A percentile compares a stretch with the other conserved stretches of the same genome.
phyloP scores from a whole-genome alignment of 2,329 filamentous ascomycete genomes.

The Emydomyces testavorans region DNA sequence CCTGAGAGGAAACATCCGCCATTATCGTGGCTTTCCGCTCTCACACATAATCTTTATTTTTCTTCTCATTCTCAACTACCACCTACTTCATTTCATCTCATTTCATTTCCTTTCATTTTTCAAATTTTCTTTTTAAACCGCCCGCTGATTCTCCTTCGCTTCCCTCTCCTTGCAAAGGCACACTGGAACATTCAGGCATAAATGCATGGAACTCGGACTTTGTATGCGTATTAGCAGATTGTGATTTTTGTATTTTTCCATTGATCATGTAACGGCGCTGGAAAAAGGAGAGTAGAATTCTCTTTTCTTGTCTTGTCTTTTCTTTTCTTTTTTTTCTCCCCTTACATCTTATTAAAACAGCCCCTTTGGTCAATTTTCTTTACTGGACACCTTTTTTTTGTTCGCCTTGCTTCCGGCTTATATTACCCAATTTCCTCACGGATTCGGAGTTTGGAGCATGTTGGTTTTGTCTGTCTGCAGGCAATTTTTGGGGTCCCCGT shows the following conservation, averaged over 20 bases:
- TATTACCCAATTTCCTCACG: too few relatives aligned
- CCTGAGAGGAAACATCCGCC: neutral
- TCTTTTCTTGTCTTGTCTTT: neutral
- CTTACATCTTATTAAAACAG: neutral
- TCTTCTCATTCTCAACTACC: neutral
- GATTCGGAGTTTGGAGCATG: too few relatives aligned
- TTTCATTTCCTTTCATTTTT: too few relatives aligned
- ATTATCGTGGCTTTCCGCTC: neutral
- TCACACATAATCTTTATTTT: neutral
- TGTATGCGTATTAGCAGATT: neutral
- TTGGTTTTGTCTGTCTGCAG: too few relatives aligned
- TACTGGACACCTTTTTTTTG: too few relatives aligned
- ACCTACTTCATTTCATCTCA: too few relatives aligned
- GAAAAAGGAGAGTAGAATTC: neutral
- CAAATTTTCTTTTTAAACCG: too few relatives aligned
- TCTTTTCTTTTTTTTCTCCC: neutral
- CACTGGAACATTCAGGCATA: neutral
- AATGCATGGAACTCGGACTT: conserved; percentile 1
- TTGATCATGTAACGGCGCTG: neutral
- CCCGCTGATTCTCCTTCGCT: neutral
- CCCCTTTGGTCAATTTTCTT: neutral
- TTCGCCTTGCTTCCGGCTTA: too few relatives aligned
- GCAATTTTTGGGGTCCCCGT: too few relatives aligned
- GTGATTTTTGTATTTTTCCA: neutral
- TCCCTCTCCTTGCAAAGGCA: neutral